Percentiles rank a stretch among this genome's conserved stretches.
phyloP scores from a whole-genome alignment of 129 eudicot species.

The Oenanthe sinensis region DNA sequence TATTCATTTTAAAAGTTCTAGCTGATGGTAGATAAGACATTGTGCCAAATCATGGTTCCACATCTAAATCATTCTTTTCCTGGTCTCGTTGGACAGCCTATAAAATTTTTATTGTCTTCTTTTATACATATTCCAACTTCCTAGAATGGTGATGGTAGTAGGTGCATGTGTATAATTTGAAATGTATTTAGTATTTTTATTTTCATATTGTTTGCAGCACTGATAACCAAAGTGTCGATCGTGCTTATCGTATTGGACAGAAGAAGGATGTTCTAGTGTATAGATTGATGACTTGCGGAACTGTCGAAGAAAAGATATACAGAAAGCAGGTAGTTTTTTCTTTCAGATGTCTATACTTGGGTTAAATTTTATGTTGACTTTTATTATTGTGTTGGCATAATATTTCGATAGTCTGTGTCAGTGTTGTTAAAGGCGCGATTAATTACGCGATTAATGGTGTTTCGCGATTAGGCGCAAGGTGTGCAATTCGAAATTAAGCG shows the following conservation, averaged over 20 bases:
- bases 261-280: slow-evolving; percentile 94
- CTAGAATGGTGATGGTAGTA: not conserved
- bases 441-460: no score
- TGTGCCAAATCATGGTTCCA: no score
- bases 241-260: slow-evolving; percentile 93
- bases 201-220: slow-evolving; percentile 45
- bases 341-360: not conserved
- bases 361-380: not conserved
- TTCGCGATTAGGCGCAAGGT: no score
- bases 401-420: not conserved
- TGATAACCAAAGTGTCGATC: slow-evolving; percentile 94
- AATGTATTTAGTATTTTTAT: not conserved
- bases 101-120: not conserved
- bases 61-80: no score
- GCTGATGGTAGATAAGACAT: no score
- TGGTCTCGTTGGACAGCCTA: not conserved
- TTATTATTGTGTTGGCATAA: not conserved
- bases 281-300: slow-evolving; percentile 90
- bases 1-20: no score
- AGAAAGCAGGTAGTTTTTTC: slow-evolving; percentile 70
- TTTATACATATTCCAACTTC: not conserved
- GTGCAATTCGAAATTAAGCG: no score
- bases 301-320: slow-evolving; percentile 92
- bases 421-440: no score
- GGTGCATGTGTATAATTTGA: not conserved